These are phyloP conservation scores for Populus tremula DNA, from an alignment of 345 rosid genomes.

Conservation along the genomic window DNA sequence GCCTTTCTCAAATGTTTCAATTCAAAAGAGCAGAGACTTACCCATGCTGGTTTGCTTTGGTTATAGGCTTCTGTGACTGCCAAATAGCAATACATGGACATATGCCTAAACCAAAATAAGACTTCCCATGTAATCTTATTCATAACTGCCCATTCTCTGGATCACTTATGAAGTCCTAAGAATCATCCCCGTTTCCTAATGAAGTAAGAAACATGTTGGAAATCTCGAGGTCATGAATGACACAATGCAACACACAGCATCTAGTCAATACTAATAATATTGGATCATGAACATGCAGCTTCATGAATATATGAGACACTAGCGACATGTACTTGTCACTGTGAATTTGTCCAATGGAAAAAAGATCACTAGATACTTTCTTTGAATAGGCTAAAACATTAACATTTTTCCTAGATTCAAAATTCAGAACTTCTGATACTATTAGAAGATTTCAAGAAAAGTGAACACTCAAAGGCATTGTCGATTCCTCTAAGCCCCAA, in stretches of 20 bases:
- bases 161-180: too few relatives aligned
- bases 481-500: conserved; percentile 49
- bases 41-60: background rate
- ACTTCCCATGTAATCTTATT: background rate
- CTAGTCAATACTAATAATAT: background rate
- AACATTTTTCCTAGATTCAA: conserved; percentile 1
- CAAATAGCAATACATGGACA: background rate
- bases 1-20: background rate
- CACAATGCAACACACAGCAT: background rate
- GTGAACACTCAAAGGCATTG: conserved; percentile 45
- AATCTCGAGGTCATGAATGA: background rate
- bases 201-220: background rate
- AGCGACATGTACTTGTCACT: too few relatives aligned
- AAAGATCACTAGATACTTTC: background rate
- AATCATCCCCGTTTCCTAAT: background rate
- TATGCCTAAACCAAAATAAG: background rate
- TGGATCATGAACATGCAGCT: background rate
- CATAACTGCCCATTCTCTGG: background rate
- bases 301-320: background rate
- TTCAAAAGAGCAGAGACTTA: background rate
- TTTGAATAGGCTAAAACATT: background rate
- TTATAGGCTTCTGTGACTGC: too few relatives aligned
- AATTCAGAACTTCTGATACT: conserved; percentile 47
- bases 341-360: too few relatives aligned
- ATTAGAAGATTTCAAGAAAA: conserved; percentile 29